These are phyloP conservation scores for Phellinidium pouzarii DNA, from an alignment of 1,284 basidiomycete species.

Conservation along the genomic window DNA sequence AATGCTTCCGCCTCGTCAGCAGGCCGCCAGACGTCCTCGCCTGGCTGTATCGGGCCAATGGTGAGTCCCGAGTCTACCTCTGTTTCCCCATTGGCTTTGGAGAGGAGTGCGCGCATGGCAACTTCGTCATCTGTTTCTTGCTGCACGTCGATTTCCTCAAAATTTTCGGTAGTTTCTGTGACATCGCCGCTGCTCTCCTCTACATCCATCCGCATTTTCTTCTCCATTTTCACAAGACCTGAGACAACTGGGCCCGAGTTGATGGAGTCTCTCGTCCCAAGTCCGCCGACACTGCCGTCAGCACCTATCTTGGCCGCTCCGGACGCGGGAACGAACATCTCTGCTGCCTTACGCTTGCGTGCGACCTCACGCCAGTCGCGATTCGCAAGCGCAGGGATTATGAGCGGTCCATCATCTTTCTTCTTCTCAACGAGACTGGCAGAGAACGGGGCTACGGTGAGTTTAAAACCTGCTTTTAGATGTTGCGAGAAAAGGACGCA, in stretches of 20 bases:
- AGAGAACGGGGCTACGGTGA: constrained; percentile 45
- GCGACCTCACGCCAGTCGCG: constrained; percentile 82
- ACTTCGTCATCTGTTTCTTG: constrained; percentile 61
- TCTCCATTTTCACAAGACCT: constrained; percentile 48
- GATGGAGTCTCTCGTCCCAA: constrained; percentile 63
- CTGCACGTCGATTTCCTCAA: constrained; percentile 27
- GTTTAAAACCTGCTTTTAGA: constrained; percentile 39
- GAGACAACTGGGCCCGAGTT: constrained; percentile 60
- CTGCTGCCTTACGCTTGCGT: constrained; percentile 42
- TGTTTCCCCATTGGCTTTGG: constrained; percentile 36
- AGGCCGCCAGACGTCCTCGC: constrained; percentile 26
- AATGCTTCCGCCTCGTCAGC: constrained; percentile 75
- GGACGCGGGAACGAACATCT: constrained; percentile 62
- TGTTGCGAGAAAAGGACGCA: constrained; percentile 45
- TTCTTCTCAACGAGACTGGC: constrained; percentile 39
- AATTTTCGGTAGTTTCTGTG: constrained; percentile 15
- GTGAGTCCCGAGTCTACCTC: constrained; percentile 34
- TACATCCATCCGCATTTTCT: constrained; percentile 25
- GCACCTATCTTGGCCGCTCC: constrained; percentile 54
- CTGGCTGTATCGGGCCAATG: constrained; percentile 49
- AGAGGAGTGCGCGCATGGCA: constrained; percentile 68
- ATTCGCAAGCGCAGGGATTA: constrained; percentile 80
- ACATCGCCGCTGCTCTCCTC: constrained; percentile 13
- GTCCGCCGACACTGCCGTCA: constrained; percentile 74
- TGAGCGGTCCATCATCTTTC: constrained; percentile 57